Conservation (phyloP, 768 basidiomycete genomes). For the Chalciporus piperatus region DNA sequence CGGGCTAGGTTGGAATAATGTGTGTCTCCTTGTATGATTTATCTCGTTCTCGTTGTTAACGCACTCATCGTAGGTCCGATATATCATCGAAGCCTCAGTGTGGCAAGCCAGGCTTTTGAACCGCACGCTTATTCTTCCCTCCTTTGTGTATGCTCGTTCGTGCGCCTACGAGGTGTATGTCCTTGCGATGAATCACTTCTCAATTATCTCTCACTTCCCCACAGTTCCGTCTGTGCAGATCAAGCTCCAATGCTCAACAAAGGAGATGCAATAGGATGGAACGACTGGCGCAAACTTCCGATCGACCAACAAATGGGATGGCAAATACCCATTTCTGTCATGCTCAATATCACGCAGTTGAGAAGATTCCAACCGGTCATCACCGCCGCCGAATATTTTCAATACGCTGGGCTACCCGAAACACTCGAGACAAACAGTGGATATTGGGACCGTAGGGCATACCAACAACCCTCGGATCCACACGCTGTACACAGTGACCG, state of each 20-base stretch:
- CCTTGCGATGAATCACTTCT: background rate
- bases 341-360: constrained; percentile 41
- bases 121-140: constrained; percentile 40
- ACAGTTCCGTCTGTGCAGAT: constrained; percentile 35
- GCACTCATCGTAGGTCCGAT: constrained; percentile 33
- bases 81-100: constrained; percentile 42
- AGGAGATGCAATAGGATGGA: constrained; percentile 38
- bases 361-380: constrained; percentile 35
- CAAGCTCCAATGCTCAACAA: constrained; percentile 42
- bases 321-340: constrained; percentile 31
- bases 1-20: constrained; percentile 48
- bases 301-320: constrained; percentile 32
- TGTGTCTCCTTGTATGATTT: constrained; percentile 1
- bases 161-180: constrained; percentile 40
- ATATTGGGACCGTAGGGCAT: constrained; percentile 33
- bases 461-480: constrained; percentile 21
- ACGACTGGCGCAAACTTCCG: constrained; percentile 38
- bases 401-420: constrained; percentile 32
- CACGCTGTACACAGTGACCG: constrained; percentile 14
- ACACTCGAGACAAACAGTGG: constrained; percentile 36
- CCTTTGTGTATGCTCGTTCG: constrained; percentile 42
- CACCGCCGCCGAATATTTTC: constrained; percentile 38
- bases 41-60: background rate
- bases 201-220: background rate
- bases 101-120: constrained; percentile 39